Conservation (phyloP, 805 yeast species). For the Cyberlindnera suaveolens region DNA sequence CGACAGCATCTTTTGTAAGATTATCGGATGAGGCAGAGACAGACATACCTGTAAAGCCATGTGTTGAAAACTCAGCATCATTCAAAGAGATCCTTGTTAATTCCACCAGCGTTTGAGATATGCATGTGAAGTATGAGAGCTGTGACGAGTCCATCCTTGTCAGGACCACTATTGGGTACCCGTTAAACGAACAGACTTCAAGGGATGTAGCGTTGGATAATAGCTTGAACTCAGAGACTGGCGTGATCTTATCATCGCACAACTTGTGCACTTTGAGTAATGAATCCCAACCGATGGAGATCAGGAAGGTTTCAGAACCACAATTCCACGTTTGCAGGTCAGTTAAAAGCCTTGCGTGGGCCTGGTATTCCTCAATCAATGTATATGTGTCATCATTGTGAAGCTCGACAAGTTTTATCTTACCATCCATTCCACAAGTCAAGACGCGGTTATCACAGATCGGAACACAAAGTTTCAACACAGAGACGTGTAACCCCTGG, state of each 20-base stretch:
- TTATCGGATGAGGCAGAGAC: slow-evolving; percentile 25
- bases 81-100: slow-evolving; percentile 50
- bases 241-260: slow-evolving; percentile 11
- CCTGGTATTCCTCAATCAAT: slow-evolving; percentile 18
- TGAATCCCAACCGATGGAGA: slow-evolving; percentile 59
- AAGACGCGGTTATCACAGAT: slow-evolving; percentile 25
- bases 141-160: slow-evolving; percentile 58
- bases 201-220: slow-evolving; percentile 49
- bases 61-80: slow-evolving; percentile 65
- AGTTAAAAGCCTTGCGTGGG: slow-evolving; percentile 35
- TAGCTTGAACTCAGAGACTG: slow-evolving; percentile 29
- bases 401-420: slow-evolving; percentile 23
- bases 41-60: slow-evolving; percentile 54
- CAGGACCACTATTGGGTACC: slow-evolving; percentile 37
- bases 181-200: slow-evolving; percentile 25
- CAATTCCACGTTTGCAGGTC: slow-evolving; percentile 23
- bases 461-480: slow-evolving; percentile 30
- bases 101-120: slow-evolving; percentile 25
- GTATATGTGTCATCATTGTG: slow-evolving; percentile 4
- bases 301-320: slow-evolving; percentile 30
- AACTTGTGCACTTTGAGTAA: slow-evolving; percentile 32
- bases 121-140: slow-evolving; percentile 36
- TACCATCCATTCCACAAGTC: slow-evolving; percentile 52
- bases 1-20: slow-evolving; percentile 20
- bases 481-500: slow-evolving; percentile 17